A percentile compares a stretch with the other conserved stretches of the same genome.
Conservation (phyloP, 2,329 filamentous ascomycete species). For the Paecilomyces fulvus region DNA sequence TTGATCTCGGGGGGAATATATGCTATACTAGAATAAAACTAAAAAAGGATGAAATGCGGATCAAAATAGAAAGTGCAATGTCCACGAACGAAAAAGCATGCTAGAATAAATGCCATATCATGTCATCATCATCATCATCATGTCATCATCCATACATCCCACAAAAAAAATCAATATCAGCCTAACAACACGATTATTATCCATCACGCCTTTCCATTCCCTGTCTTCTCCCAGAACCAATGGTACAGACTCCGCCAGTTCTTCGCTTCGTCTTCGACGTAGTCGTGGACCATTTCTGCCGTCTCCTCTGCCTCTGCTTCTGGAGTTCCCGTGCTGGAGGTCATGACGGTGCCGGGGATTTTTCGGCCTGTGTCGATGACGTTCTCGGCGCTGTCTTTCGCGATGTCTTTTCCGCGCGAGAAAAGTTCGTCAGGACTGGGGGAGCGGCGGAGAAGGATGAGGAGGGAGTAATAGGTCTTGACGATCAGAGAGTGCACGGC, state of each 20-base stretch:
- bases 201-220: conserved; percentile 11
- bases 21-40: no score
- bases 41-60: no score
- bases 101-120: no score
- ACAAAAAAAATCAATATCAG: no score
- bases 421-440: conserved; percentile 36
- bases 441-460: conserved; percentile 40
- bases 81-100: no score
- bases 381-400: conserved; percentile 5
- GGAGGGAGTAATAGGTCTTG: conserved; percentile 58
- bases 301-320: conserved; percentile 31
- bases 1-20: no score
- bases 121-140: no score
- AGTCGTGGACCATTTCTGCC: conserved; percentile 37
- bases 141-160: no score
- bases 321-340: conserved; percentile 9
- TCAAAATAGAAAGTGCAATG: no score
- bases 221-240: conserved; percentile 36
- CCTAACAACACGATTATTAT: background rate
- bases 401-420: conserved; percentile 26
- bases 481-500: conserved; percentile 64
- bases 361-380: conserved; percentile 16
- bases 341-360: conserved; percentile 19
- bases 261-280: conserved; percentile 35
- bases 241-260: conserved; percentile 35